Conservation (phyloP, 2,329 filamentous ascomycete species). For the Trichoderma lentiforme region DNA sequence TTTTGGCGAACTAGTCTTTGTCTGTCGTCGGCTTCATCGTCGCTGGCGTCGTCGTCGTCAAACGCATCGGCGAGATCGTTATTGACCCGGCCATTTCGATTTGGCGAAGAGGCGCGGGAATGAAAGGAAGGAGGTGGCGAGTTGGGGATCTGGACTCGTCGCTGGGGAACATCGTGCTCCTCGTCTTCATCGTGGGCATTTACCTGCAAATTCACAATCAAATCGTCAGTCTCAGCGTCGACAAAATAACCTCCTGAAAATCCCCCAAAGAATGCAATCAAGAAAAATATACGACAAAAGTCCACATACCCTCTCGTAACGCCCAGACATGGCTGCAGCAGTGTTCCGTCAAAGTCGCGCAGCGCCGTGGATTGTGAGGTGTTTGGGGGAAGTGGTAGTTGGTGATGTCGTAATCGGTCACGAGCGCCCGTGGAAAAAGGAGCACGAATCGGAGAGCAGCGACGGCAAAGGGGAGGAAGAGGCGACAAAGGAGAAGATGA, state of each 20-base stretch:
- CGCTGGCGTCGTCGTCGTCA: slow-evolving; percentile 73
- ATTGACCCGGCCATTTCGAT: slow-evolving; percentile 54
- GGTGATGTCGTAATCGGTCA: slow-evolving; percentile 15
- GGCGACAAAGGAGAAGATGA: neutral
- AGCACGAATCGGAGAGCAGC: neutral
- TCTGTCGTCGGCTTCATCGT: slow-evolving; percentile 75
- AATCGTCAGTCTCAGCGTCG: slow-evolving; percentile 4
- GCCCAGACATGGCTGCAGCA: slow-evolving; percentile 45
- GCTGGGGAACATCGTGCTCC: slow-evolving; percentile 12
- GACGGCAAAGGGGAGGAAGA: neutral
- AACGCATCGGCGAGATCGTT: slow-evolving; percentile 90
- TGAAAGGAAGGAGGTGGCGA: slow-evolving; percentile 82
- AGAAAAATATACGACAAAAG: neutral
- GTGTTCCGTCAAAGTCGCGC: slow-evolving; percentile 1
- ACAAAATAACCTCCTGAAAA: neutral
- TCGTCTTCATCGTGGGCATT: slow-evolving; percentile 58
- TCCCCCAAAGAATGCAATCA: neutral
- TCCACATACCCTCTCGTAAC: slow-evolving; percentile 56
- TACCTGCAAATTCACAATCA: slow-evolving; percentile 41
- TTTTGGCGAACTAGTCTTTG: slow-evolving; percentile 78
- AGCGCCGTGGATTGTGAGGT: neutral
- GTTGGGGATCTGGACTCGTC: slow-evolving; percentile 48
- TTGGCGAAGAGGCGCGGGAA: slow-evolving; percentile 67
- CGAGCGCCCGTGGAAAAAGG: slow-evolving; percentile 8
- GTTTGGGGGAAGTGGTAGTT: neutral